These are phyloP conservation scores for Malus sieversii DNA, from an alignment of 306 rosid genomes.

Conservation along the genomic window DNA sequence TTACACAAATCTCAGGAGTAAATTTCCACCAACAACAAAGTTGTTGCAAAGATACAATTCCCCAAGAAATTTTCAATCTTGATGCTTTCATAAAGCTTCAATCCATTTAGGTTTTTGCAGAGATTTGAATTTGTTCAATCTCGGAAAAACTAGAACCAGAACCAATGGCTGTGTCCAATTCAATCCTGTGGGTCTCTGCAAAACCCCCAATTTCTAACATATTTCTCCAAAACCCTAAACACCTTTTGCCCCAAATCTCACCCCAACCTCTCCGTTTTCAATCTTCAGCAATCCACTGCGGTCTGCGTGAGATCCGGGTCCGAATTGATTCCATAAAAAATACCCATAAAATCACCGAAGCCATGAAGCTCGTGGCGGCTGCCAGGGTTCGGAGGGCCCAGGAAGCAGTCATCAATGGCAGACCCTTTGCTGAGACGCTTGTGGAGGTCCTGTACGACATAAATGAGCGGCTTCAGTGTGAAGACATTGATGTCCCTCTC, in stretches of 20 bases:
- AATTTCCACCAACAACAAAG: background rate
- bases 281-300: constrained; percentile 29
- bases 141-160: constrained; percentile 4
- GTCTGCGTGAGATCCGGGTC: constrained; percentile 48
- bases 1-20: background rate
- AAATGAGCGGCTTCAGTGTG: constrained; percentile 43
- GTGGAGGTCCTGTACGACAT: constrained; percentile 42
- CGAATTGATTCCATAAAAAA: constrained; percentile 49
- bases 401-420: constrained; percentile 65
- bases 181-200: constrained; percentile 14
- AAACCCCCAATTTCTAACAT: constrained; percentile 23
- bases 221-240: constrained; percentile 16
- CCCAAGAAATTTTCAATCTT: background rate
- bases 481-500: constrained; percentile 45
- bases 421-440: constrained; percentile 62
- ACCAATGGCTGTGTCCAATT: constrained; percentile 20
- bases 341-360: constrained; percentile 71
- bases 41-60: too few species aligned
- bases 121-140: background rate
- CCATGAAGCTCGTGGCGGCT: constrained; percentile 71
- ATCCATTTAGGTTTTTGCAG: background rate
- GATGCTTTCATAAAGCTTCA: background rate
- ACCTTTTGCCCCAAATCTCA: background rate
- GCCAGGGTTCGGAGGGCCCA: constrained; percentile 79
- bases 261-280: background rate